Evolutionary conservation across 73 alveolate species (phyloP).

Genomic region (Diophrys sp.): DNA sequence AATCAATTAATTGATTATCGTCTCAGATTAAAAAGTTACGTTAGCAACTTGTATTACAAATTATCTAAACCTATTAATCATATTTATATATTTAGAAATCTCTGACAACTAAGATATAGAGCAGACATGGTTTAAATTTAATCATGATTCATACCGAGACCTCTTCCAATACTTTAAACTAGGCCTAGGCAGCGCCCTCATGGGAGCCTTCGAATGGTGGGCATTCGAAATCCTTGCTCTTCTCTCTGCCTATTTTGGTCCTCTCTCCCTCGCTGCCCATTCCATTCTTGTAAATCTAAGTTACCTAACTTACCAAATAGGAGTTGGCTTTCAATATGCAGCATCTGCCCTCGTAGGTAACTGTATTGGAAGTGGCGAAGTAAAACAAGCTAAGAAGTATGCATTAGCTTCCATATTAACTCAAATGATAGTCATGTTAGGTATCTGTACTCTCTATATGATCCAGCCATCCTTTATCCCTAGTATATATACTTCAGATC

Average conservation of each 20-base stretch:
- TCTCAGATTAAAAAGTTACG: too few species aligned
- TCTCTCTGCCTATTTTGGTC: slow-evolving; percentile 1
- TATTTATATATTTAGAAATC: not conserved
- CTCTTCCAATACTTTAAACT: not conserved
- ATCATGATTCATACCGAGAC: not conserved
- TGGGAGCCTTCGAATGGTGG: slow-evolving; percentile 15
- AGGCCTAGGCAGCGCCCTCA: not conserved
- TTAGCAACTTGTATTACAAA: not conserved
- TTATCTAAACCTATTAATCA: not conserved
- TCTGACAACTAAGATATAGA: not conserved
- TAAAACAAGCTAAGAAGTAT: slow-evolving; percentile 18
- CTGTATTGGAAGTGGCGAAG: slow-evolving; percentile 24
- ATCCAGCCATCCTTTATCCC: not conserved
- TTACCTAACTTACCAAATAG: slow-evolving; percentile 9
- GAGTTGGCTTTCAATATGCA: slow-evolving; percentile 25
- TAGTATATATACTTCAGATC: not conserved
- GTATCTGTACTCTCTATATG: not conserved
- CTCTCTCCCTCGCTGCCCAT: not conserved
- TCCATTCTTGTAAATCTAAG: slow-evolving; percentile 7
- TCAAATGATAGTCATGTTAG: not conserved
- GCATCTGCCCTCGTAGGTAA: slow-evolving; percentile 37
- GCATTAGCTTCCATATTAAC: slow-evolving; percentile 16
- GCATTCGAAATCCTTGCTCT: slow-evolving; percentile 14
- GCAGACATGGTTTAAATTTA: not conserved
- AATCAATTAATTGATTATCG: too few species aligned